Percentiles rank a stretch among this genome's conserved stretches.
Evolutionary conservation across 768 basidiomycete genomes (phyloP).

Genomic region (Hypholoma sublateritium): DNA sequence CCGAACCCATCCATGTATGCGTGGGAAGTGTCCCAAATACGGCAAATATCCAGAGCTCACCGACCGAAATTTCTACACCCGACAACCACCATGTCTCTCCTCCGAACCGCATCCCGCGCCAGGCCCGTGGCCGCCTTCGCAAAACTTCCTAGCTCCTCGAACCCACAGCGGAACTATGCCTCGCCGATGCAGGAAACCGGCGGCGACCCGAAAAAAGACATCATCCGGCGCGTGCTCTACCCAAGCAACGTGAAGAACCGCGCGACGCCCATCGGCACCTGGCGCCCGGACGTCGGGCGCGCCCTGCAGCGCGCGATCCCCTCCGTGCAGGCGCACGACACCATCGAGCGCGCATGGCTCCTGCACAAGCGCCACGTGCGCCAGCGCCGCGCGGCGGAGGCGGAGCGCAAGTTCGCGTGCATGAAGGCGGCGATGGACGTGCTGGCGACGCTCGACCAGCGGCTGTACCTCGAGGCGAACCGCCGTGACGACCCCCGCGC

Average conservation of each 20-base stretch:
- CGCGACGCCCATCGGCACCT: slow-evolving; percentile 76
- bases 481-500: slow-evolving; percentile 72
- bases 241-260: slow-evolving; percentile 72
- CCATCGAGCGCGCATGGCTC: slow-evolving; percentile 89
- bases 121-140: slow-evolving; percentile 24
- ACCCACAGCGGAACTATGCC: slow-evolving; percentile 36
- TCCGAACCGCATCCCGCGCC: slow-evolving; percentile 34
- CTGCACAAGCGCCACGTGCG: slow-evolving; percentile 77
- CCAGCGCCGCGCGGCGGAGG: slow-evolving; percentile 64
- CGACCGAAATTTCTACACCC: neutral
- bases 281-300: slow-evolving; percentile 77
- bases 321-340: slow-evolving; percentile 86
- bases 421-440: slow-evolving; percentile 89
- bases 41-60: no score
- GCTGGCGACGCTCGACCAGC: slow-evolving; percentile 57
- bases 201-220: slow-evolving; percentile 64
- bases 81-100: slow-evolving; percentile 1
- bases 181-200: slow-evolving; percentile 30
- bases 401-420: slow-evolving; percentile 73
- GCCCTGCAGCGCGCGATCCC: slow-evolving; percentile 85
- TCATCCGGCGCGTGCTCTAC: slow-evolving; percentile 79
- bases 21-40: no score
- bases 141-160: slow-evolving; percentile 27
- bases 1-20: no score
- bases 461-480: slow-evolving; percentile 71